phyloP scores from a whole-genome alignment of 306 rosid species.

The Purshia tridentata region DNA sequence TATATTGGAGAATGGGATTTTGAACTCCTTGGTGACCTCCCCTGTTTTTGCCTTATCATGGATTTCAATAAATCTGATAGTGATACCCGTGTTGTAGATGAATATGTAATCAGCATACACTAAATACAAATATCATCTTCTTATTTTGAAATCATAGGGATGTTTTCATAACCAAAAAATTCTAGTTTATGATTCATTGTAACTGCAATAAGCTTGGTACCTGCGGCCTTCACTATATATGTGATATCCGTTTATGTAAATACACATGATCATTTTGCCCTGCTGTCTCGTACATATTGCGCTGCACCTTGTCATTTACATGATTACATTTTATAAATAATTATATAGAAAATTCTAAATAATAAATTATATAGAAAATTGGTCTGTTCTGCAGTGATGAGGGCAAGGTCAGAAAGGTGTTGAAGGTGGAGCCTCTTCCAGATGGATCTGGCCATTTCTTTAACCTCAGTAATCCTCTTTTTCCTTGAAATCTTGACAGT shows the following conservation, averaged over 20 bases:
- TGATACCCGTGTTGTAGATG: background rate
- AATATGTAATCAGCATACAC: background rate
- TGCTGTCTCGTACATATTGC: background rate
- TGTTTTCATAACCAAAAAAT: background rate
- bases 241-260: background rate
- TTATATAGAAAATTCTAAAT: conserved; percentile 12
- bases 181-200: background rate
- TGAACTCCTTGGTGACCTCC: conserved; percentile 6
- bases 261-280: background rate
- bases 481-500: conserved; percentile 24
- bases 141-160: background rate
- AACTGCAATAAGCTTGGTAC: background rate
- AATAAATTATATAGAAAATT: conserved; percentile 11
- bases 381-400: conserved; percentile 70
- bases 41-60: background rate
- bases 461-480: conserved; percentile 70
- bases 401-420: conserved; percentile 82
- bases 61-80: background rate
- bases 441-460: conserved; percentile 94
- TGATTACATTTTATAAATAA: background rate
- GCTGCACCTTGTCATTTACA: conserved; percentile 1
- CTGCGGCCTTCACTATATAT: background rate
- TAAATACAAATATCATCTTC: background rate
- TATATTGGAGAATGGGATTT: background rate
- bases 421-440: conserved; percentile 90